Evolutionary conservation across 1,139 yeast genomes (phyloP).

Genomic region (Taiozyma sp.): DNA sequence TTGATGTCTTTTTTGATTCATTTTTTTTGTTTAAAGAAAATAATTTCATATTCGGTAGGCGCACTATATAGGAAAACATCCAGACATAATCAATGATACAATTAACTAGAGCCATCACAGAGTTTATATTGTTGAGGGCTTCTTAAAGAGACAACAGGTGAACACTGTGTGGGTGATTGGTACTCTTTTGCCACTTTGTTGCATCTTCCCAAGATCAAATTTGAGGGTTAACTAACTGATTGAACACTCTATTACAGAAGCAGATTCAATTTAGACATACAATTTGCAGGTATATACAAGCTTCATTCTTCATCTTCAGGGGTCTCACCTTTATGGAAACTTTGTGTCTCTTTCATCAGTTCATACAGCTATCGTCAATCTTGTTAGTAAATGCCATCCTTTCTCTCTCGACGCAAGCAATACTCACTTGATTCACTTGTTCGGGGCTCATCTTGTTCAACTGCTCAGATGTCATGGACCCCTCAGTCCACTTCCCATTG

Average conservation of each 20-base stretch:
- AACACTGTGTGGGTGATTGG: no score
- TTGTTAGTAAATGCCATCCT: conserved; percentile 5
- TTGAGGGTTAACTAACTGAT: no score
- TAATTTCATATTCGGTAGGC: no score
- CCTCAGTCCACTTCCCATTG: conserved; percentile 74
- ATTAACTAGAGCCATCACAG: no score
- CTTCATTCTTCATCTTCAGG: background rate
- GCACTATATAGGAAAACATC: no score
- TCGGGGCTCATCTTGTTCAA: conserved; percentile 86
- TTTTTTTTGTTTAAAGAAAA: no score
- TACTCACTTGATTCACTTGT: conserved; percentile 68
- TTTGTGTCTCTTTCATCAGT: conserved; percentile 57
- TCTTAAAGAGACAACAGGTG: no score
- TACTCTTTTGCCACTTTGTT: no score
- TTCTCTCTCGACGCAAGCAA: no score
- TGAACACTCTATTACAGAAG: background rate
- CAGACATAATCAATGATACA: no score
- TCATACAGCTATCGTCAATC: conserved; percentile 40
- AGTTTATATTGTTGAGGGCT: no score
- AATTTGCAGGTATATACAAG: background rate
- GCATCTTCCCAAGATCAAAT: background rate
- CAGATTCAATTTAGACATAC: background rate
- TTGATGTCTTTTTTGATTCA: no score
- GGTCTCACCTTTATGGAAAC: conserved; percentile 13
- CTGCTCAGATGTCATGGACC: conserved; percentile 56